These are phyloP conservation scores for Verticillium isaacii DNA, from an alignment of 2,329 filamentous ascomycete species.

Conservation along the genomic window DNA sequence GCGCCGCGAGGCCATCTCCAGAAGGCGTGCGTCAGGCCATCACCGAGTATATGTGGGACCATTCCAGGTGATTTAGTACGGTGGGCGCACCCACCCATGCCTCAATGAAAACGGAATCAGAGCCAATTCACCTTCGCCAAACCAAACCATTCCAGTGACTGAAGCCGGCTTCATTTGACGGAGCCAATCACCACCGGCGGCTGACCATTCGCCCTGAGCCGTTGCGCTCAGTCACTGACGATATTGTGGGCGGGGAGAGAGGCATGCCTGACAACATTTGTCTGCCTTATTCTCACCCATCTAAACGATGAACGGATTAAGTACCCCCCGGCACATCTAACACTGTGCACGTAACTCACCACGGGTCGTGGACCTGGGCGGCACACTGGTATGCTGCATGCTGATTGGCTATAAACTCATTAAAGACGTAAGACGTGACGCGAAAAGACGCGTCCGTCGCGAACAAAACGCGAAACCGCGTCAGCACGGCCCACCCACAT, in stretches of 20 bases:
- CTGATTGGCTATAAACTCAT: conserved; percentile 5
- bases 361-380: not conserved
- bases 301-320: not conserved
- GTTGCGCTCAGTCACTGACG: too few species aligned
- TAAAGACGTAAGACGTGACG: not conserved
- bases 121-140: not conserved
- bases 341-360: not conserved
- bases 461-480: not conserved
- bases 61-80: not conserved
- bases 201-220: too few species aligned
- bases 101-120: not conserved
- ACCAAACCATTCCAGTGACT: not conserved
- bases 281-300: too few species aligned
- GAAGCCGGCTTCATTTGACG: not conserved
- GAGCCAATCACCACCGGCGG: too few species aligned
- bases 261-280: too few species aligned
- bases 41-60: conserved; percentile 29
- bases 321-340: not conserved
- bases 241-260: too few species aligned
- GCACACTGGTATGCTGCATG: not conserved
- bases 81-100: not conserved
- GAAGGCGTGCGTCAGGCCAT: conserved; percentile 73
- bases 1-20: conserved; percentile 75
- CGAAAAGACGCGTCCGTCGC: conserved; percentile 4
- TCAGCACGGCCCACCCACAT: not conserved